phyloP scores from a whole-genome alignment of 169 alveolate species.

The Eimeria zaria region DNA sequence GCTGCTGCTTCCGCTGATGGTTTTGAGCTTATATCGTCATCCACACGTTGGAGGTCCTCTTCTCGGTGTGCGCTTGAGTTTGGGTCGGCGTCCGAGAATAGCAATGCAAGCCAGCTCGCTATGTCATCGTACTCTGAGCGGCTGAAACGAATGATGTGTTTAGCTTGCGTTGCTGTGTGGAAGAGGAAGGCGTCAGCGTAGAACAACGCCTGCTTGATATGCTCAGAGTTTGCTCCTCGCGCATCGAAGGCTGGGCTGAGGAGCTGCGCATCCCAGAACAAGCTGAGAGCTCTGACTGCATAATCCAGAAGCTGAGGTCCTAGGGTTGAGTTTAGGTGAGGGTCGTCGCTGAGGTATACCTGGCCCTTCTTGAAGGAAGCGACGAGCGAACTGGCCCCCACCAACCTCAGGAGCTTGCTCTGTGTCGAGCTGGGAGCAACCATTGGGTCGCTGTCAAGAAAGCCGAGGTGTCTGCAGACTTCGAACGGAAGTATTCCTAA shows the following conservation, averaged over 20 bases:
- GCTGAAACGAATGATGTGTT: conserved; percentile 51
- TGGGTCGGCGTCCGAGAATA: conserved; percentile 63
- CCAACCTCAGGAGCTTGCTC: conserved; percentile 65
- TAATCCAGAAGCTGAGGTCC: conserved; percentile 46
- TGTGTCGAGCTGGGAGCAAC: conserved; percentile 76
- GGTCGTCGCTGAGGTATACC: conserved; percentile 26
- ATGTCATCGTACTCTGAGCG: conserved; percentile 50
- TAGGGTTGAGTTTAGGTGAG: conserved; percentile 35
- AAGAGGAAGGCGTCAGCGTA: conserved; percentile 67
- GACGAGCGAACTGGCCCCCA: conserved; percentile 56
- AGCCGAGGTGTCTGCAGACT: conserved; percentile 73
- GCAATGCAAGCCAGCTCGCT: conserved; percentile 50
- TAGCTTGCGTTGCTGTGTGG: conserved; percentile 69
- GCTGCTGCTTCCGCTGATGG: conserved; percentile 5
- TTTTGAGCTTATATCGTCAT: neutral
- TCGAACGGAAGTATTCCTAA: conserved; percentile 51
- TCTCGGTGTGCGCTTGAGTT: conserved; percentile 27
- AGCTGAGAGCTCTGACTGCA: conserved; percentile 26
- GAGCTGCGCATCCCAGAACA: conserved; percentile 61
- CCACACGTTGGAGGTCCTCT: conserved; percentile 17
- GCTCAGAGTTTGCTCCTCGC: conserved; percentile 4
- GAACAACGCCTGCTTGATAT: conserved; percentile 33
- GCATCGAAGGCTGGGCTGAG: conserved; percentile 49
- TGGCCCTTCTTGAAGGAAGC: conserved; percentile 42
- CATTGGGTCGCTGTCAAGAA: conserved; percentile 66